phyloP scores from a whole-genome alignment of 169 alveolate genomes.

The Ichthyophthirius multifiliis region DNA sequence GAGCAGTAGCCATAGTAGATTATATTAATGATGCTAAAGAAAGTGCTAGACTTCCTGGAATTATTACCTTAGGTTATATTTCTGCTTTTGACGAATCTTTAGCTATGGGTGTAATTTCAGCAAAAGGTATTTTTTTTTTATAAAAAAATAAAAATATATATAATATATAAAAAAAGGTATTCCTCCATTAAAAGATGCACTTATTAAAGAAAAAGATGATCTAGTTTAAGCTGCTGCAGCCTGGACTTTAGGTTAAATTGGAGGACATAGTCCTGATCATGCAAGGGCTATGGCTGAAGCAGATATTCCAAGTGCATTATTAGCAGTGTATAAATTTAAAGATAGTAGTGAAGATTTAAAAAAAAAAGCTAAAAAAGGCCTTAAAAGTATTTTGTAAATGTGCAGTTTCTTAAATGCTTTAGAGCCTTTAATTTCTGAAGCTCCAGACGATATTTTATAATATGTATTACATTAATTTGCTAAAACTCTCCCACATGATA shows the following conservation, averaged over 20 bases:
- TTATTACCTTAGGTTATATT: slow-evolving; percentile 91
- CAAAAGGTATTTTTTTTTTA: slow-evolving; percentile 69
- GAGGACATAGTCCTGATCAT: slow-evolving; percentile 92
- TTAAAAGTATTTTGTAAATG: slow-evolving; percentile 90
- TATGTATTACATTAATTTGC: slow-evolving; percentile 92
- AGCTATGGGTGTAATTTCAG: slow-evolving; percentile 93
- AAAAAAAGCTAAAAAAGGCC: slow-evolving; percentile 91
- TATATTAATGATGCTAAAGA: slow-evolving; percentile 91
- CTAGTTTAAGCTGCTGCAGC: slow-evolving; percentile 92
- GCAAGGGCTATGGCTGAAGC: slow-evolving; percentile 93
- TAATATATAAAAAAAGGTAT: slow-evolving; percentile 75
- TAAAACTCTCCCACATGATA: slow-evolving; percentile 90
- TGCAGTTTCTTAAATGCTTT: slow-evolving; percentile 94
- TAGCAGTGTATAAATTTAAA: slow-evolving; percentile 75
- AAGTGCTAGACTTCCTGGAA: slow-evolving; percentile 93
- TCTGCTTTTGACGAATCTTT: slow-evolving; percentile 92
- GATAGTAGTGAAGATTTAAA: slow-evolving; percentile 90
- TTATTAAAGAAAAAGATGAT: slow-evolving; percentile 85
- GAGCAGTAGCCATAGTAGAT: slow-evolving; percentile 93
- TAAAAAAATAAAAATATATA: too few species aligned
- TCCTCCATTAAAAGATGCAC: slow-evolving; percentile 92
- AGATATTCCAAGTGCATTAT: slow-evolving; percentile 82
- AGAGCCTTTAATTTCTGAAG: slow-evolving; percentile 85
- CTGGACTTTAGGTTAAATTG: slow-evolving; percentile 92
- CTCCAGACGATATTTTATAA: slow-evolving; percentile 91